Base-by-base conservation (phyloP, 2,329 filamentous ascomycete species). In the Trichoderma hamatum region DNA sequence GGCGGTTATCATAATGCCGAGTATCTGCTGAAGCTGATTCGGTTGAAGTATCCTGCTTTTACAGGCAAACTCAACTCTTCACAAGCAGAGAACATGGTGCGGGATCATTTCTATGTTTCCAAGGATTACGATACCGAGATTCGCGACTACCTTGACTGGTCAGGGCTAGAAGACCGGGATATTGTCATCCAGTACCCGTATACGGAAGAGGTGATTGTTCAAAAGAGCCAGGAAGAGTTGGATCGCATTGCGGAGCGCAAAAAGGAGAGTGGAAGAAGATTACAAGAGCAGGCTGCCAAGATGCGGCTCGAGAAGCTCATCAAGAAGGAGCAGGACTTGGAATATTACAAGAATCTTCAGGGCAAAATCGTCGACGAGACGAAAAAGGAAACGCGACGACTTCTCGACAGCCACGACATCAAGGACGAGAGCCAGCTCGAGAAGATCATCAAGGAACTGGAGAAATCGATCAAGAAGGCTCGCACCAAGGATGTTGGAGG, bases 261-360 rank as follows among this genome's bases (percentile, higher is more conserved):
- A 77, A 97, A 96, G 78, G 96, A 99, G 80, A 96, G 93, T 73
- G 96, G 96, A 0, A 86, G 96, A 72, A 86, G 96, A 56, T 78
- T 99, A 30, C 96, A 99, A 79, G 94, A 97, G 75, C 96, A 99
- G 80, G 96, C 96, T 0, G 95, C 95, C 11, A 98, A 97, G 80
- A 97, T 97, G 93, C 90, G 96, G 9, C 83, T 99, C 0, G 96
- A 99, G 72, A 97, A 97, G 75, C 84, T 99, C 58, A 93, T 98
- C 78, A 92, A 92, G 76, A 99, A 99, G 80, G 96, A 99, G 80
- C 90, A 97, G 77, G 94, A 98, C 77, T 83, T 98, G 1, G 94
- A 97, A 74, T 97, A 97, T 80, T 97, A 94, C 84, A 94, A 93
- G 77, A 88, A 93, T 70, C 82, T 99, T 4, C 93, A 96, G 76